Conservation (phyloP, 768 basidiomycete species). For the Lactarius sp. region DNA sequence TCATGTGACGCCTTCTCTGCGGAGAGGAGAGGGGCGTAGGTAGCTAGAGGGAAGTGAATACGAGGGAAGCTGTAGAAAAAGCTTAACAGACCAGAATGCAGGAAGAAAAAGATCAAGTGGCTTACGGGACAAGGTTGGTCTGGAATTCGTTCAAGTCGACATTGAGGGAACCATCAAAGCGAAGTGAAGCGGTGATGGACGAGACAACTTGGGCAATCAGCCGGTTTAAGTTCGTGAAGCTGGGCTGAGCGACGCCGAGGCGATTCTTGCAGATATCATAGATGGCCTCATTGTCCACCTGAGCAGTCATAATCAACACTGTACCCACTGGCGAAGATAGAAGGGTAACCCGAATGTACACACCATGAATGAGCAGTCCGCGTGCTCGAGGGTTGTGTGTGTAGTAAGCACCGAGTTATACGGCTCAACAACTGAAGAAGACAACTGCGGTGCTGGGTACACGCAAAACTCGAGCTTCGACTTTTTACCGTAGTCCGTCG, state of each 20-base stretch:
- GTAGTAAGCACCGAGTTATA: slow-evolving; percentile 97
- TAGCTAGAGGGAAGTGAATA: slow-evolving; percentile 97
- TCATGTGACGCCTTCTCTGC: slow-evolving; percentile 94
- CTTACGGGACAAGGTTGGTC: slow-evolving; percentile 95
- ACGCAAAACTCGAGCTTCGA: slow-evolving; percentile 98
- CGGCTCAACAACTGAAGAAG: slow-evolving; percentile 95
- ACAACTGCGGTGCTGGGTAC: slow-evolving; percentile 89
- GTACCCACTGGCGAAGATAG: not conserved
- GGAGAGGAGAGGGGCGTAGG: slow-evolving; percentile 93
- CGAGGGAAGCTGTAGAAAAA: slow-evolving; percentile 71
- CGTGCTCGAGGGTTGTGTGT: slow-evolving; percentile 97
- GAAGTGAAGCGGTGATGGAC: slow-evolving; percentile 92
- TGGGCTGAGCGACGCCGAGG: slow-evolving; percentile 76
- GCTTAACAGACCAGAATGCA: not conserved
- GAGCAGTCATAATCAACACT: not conserved
- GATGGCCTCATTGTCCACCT: slow-evolving; percentile 99
- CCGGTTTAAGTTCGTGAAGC: slow-evolving; percentile 91
- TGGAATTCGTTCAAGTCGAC: slow-evolving; percentile 99
- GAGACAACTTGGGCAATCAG: slow-evolving; percentile 99
- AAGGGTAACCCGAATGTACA: slow-evolving; percentile 17
- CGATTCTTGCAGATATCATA: slow-evolving; percentile 99
- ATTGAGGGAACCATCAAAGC: slow-evolving; percentile 96
- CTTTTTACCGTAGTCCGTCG: slow-evolving; percentile 98
- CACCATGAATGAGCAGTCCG: slow-evolving; percentile 99
- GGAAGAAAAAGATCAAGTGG: slow-evolving; percentile 2